Base-by-base conservation (phyloP, 2,329 filamentous ascomycete species). In the Fusarium buharicum region DNA sequence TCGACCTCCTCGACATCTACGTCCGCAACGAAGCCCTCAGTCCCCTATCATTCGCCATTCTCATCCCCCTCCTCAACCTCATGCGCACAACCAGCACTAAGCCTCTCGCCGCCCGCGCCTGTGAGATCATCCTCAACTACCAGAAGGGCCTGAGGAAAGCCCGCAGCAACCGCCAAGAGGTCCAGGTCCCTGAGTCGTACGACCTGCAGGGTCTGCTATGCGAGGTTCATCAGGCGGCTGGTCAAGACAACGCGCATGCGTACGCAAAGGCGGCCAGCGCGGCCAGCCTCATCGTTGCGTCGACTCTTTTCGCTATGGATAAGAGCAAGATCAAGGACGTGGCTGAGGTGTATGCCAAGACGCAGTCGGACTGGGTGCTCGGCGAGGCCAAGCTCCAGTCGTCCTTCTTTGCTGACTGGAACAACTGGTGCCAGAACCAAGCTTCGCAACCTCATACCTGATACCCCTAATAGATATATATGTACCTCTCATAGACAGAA, bases 1-100 rank as follows among this genome's bases (percentile, higher is more conserved):
- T 98, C 5, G 95, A 98, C 72, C 84, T 98, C 1, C 82, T 98
- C 11, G 86, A 90, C 58, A 90, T 95, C 62, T 98, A 92, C 75
- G 82, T 95, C 63, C 93, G 91, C 74, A 89, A 90, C 67, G 89
- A 95, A 76, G 85, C 90, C 52, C 82, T 83, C 18, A 90, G 87
- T 68, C 77, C 84, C 2, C 79, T 93, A 1, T 85, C 88, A 1
- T 85, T 95, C 38, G 81, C 86, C 33, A 76, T 95, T 9, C 79
- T 97, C 6, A 74, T 93, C 8, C 93, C 94, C 1, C 81, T 97
- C 1, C 81, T 96, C n/a, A 80, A 83, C 39, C 85, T 95, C 37
- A 86, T 91, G 40, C 87, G 92, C 53, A 89, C 84, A n/a, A 95
- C 91, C 1, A 86, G 83, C 33, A 89, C 88, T 59, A 92, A 92